A percentile compares a stretch with the other conserved stretches of the same genome.
phyloP scores from a whole-genome alignment of 306 rosid genomes.

The Senna tora region DNA sequence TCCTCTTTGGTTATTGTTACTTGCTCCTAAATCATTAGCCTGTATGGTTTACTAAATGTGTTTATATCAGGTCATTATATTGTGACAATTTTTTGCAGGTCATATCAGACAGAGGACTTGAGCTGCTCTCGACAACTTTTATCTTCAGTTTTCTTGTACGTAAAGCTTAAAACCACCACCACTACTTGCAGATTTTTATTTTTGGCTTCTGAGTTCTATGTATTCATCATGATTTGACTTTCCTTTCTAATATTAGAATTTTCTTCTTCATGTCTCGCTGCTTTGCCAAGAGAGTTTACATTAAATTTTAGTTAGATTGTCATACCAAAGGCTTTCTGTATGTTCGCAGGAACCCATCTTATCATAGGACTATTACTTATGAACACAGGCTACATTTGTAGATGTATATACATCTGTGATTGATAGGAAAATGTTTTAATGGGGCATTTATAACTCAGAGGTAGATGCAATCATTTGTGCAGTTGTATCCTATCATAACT shows the following conservation, averaged over 20 bases:
- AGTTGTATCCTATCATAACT: not conserved
- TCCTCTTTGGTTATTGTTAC: conserved; percentile 2
- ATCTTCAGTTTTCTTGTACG: conserved; percentile 80
- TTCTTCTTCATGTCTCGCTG: not conserved
- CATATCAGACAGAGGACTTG: conserved; percentile 83
- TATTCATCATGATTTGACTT: not conserved
- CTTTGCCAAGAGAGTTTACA: not conserved
- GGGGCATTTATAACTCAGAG: not conserved
- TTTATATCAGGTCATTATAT: not conserved
- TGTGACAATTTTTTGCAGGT: conserved; percentile 43
- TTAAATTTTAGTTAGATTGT: no score
- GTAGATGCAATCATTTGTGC: not conserved
- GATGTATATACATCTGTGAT: not conserved
- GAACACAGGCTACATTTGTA: no score
- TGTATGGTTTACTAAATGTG: not conserved
- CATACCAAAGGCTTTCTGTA: no score
- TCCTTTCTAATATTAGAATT: not conserved
- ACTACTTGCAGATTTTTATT: conserved; percentile 17
- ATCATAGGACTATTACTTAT: no score
- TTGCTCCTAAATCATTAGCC: conserved; percentile 16
- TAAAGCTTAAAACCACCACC: conserved; percentile 34
- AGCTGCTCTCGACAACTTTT: conserved; percentile 80
- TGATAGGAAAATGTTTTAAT: not conserved
- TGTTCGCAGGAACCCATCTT: no score
- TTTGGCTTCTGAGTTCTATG: not conserved